A percentile compares a stretch with the other conserved stretches of the same genome.
Conservation (phyloP, 352 stramenopile genomes). For the Blastocystis sp. region DNA sequence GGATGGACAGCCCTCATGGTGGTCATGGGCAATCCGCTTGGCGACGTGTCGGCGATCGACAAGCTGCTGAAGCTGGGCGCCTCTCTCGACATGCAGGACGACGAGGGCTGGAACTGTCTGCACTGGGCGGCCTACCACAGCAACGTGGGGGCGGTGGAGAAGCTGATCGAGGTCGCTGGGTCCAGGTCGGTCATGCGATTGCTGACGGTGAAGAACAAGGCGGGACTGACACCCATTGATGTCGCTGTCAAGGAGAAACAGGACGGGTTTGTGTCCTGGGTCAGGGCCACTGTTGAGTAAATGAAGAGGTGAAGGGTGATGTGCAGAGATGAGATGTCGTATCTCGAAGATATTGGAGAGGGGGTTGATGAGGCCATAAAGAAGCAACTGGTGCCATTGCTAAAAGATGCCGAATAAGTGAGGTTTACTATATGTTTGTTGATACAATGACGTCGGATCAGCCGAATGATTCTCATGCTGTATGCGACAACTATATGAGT, state of each 20-base stretch:
- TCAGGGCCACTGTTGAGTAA: neutral
- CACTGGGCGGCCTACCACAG: conserved; percentile 61
- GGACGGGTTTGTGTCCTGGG: neutral
- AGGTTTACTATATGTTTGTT: neutral
- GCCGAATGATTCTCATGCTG: neutral
- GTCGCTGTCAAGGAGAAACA: conserved; percentile 22
- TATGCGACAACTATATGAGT: neutral
- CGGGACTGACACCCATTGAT: neutral
- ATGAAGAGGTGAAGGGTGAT: neutral
- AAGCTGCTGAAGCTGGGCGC: neutral
- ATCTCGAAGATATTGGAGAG: conserved; percentile 3
- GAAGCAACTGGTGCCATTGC: conserved; percentile 3
- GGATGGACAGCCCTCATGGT: conserved; percentile 58
- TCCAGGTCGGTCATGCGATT: neutral
- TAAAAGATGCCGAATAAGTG: conserved; percentile 16
- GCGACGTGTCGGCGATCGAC: neutral
- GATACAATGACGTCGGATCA: neutral
- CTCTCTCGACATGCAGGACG: neutral
- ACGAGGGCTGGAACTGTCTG: conserved; percentile 29
- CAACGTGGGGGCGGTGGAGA: conserved; percentile 41
- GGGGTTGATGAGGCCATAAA: neutral
- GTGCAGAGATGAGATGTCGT: conserved; percentile 25
- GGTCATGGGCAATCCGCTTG: conserved; percentile 41
- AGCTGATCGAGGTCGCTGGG: neutral
- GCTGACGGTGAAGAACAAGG: conserved; percentile 32